These are phyloP conservation scores for Pinus tabuliformis DNA, from an alignment of 75 land plant genomes.

Conservation along the genomic window DNA sequence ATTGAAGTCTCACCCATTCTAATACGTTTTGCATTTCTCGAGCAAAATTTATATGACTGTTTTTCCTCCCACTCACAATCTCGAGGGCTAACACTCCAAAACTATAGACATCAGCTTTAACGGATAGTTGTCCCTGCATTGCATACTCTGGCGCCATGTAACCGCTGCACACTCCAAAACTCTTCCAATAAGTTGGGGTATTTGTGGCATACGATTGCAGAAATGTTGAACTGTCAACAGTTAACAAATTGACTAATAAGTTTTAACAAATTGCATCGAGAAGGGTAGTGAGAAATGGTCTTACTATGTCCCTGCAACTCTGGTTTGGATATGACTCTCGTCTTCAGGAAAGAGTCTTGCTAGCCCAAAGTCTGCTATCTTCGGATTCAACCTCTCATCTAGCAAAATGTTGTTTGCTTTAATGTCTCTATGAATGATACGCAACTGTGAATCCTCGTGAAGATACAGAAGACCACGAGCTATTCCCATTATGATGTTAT, in stretches of 20 bases:
- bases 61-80: not conserved
- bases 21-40: not conserved
- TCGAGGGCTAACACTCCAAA: not conserved
- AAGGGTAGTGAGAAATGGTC: too few species aligned
- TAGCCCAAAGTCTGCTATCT: slow-evolving; percentile 12
- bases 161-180: too few species aligned
- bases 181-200: too few species aligned
- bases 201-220: too few species aligned
- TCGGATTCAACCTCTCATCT: slow-evolving; percentile 6
- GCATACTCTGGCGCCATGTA: too few species aligned
- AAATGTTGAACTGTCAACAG: too few species aligned
- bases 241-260: too few species aligned
- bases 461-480: not conserved
- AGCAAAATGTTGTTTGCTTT: not conserved
- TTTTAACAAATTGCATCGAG: too few species aligned
- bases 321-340: not conserved
- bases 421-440: not conserved
- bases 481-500: slow-evolving; percentile 1
- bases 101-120: too few species aligned
- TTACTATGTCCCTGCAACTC: not conserved
- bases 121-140: too few species aligned
- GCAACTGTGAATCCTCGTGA: not conserved
- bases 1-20: not conserved
- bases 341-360: not conserved
- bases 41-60: too few species aligned